Percentiles rank a stretch among this genome's conserved stretches.
phyloP scores from a whole-genome alignment of 192 early-diverging fungal species.

The Coemansia guatemalensis region DNA sequence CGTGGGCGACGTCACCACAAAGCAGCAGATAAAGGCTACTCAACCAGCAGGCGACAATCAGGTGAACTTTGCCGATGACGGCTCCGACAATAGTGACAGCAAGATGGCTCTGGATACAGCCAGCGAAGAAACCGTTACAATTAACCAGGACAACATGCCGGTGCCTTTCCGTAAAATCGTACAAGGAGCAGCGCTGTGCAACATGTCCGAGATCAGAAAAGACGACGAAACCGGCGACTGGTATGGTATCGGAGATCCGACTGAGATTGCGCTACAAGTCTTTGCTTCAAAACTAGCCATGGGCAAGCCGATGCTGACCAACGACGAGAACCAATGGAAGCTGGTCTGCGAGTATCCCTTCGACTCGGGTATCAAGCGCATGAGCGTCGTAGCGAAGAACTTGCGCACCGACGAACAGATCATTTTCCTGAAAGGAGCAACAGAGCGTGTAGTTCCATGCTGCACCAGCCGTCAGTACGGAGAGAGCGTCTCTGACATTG shows the following conservation, averaged over 20 bases:
- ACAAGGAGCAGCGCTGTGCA: slow-evolving; percentile 75
- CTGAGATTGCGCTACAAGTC: slow-evolving; percentile 89
- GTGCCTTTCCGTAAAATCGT: slow-evolving; percentile 52
- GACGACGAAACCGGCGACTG: slow-evolving; percentile 64
- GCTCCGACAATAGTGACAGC: slow-evolving; percentile 6
- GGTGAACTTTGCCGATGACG: slow-evolving; percentile 26
- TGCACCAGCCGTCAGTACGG: slow-evolving; percentile 60
- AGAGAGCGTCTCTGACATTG: slow-evolving; percentile 21
- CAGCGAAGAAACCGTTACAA: slow-evolving; percentile 23
- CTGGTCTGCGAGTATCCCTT: slow-evolving; percentile 68
- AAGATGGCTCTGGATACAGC: slow-evolving; percentile 1
- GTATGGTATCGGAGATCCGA: slow-evolving; percentile 84
- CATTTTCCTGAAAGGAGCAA: slow-evolving; percentile 87
- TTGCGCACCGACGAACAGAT: slow-evolving; percentile 41
- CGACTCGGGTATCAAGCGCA: slow-evolving; percentile 81
- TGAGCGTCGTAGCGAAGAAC: slow-evolving; percentile 76
- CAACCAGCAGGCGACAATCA: slow-evolving; percentile 1
- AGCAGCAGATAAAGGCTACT: slow-evolving; percentile 19
- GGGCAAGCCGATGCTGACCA: slow-evolving; percentile 64
- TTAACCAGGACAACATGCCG: slow-evolving; percentile 49
- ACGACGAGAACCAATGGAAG: slow-evolving; percentile 46
- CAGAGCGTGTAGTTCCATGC: slow-evolving; percentile 80
- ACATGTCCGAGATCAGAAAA: slow-evolving; percentile 73
- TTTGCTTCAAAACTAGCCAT: slow-evolving; percentile 79
- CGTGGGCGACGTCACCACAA: slow-evolving; percentile 55